Evolutionary conservation across 108 stramenopile species (phyloP).

Genomic region (Nitzschia inconspicua): DNA sequence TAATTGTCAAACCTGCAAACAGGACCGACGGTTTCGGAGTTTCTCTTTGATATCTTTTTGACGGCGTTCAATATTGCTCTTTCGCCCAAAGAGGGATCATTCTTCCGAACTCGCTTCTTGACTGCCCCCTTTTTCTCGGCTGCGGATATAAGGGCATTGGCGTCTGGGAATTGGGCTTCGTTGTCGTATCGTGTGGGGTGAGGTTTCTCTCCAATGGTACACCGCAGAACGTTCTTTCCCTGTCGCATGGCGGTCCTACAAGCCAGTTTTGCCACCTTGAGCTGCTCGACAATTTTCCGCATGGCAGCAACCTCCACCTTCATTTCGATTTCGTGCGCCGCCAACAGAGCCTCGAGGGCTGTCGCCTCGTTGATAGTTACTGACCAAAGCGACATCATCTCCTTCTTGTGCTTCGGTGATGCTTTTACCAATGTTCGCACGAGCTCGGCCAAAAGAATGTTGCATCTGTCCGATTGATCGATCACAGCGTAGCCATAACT

Average conservation of each 20-base stretch:
- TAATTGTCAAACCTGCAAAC: constrained; percentile 4
- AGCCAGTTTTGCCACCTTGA: constrained; percentile 8
- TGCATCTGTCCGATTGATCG: constrained; percentile 51
- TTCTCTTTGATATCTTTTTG: constrained; percentile 20
- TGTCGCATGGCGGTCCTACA: constrained; percentile 3
- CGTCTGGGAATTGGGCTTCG: not conserved
- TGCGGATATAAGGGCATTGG: not conserved
- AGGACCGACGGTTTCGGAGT: not conserved
- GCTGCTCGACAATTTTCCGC: constrained; percentile 20
- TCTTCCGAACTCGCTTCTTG: constrained; percentile 1
- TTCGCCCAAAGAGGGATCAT: constrained; percentile 20
- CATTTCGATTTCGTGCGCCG: not conserved
- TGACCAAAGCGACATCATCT: constrained; percentile 14
- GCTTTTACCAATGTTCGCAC: constrained; percentile 44
- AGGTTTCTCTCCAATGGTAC: constrained; percentile 24
- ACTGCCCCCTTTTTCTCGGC: constrained; percentile 1
- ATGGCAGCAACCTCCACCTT: constrained; percentile 4
- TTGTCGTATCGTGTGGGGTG: not conserved
- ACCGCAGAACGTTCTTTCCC: constrained; percentile 30
- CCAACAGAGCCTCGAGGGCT: constrained; percentile 32
- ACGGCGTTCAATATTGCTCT: constrained; percentile 19
- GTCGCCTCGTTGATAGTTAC: constrained; percentile 34
- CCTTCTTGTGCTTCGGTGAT: constrained; percentile 15
- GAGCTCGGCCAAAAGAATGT: constrained; percentile 69
- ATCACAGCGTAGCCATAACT: constrained; percentile 53